These are phyloP conservation scores for Phytophthora sojae DNA, from an alignment of 352 stramenopile genomes.

Conservation along the genomic window DNA sequence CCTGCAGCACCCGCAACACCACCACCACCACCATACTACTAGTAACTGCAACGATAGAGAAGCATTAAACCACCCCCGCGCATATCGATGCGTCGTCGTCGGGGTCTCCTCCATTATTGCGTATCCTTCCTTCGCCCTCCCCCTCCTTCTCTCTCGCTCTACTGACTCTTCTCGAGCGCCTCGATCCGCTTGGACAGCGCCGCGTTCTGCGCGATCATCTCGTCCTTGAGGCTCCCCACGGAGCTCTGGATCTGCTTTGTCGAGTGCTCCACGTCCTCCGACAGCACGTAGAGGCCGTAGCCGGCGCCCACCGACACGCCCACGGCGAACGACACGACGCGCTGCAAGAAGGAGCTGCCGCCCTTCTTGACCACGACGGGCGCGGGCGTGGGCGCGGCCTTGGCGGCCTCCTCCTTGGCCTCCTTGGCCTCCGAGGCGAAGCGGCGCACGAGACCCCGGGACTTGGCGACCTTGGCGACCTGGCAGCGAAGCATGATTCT, in stretches of 20 bases:
- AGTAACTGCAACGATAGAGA: slow-evolving; percentile 16
- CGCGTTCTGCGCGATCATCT: slow-evolving; percentile 74
- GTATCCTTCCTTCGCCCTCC: not conserved
- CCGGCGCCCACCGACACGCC: slow-evolving; percentile 68
- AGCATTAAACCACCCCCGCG: slow-evolving; percentile 15
- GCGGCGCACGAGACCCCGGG: slow-evolving; percentile 44
- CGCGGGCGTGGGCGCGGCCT: slow-evolving; percentile 28
- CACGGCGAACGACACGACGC: slow-evolving; percentile 73
- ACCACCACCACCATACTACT: not conserved
- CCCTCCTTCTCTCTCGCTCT: slow-evolving; percentile 16
- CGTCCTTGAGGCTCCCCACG: slow-evolving; percentile 69
- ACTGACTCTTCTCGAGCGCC: slow-evolving; percentile 76
- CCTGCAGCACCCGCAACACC: not conserved
- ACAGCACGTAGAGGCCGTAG: slow-evolving; percentile 75
- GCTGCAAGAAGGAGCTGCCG: slow-evolving; percentile 79
- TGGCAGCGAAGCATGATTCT: slow-evolving; percentile 45
- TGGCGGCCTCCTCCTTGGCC: slow-evolving; percentile 14
- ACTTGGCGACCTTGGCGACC: slow-evolving; percentile 33
- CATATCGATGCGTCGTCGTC: slow-evolving; percentile 4
- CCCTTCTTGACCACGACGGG: slow-evolving; percentile 50
- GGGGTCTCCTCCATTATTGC: slow-evolving; percentile 24
- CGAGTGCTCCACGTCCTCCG: slow-evolving; percentile 75
- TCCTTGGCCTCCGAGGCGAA: slow-evolving; percentile 60
- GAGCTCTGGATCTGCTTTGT: slow-evolving; percentile 76
- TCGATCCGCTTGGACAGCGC: slow-evolving; percentile 79